These are phyloP conservation scores for Syzygium jambos DNA, from an alignment of 345 rosid species.

Conservation along the genomic window DNA sequence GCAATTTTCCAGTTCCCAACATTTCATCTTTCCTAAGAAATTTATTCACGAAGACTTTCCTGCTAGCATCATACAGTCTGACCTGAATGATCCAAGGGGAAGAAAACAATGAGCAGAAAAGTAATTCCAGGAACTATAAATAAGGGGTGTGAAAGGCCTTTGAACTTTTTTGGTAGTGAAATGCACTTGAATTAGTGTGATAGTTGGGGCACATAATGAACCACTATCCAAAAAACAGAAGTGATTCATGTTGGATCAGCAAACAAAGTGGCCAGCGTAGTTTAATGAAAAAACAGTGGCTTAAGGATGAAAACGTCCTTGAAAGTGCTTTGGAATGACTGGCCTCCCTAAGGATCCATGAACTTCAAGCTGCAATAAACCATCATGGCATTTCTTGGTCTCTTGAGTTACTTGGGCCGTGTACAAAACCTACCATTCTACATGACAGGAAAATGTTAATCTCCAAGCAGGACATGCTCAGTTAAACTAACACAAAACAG, in stretches of 20 bases:
- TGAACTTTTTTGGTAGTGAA: neutral
- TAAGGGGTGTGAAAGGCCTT: neutral
- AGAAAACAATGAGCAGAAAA: neutral
- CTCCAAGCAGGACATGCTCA: neutral
- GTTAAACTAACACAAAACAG: neutral
- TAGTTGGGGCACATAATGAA: neutral
- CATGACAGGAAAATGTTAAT: neutral
- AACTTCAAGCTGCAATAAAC: slow-evolving; percentile 22
- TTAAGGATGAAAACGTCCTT: neutral
- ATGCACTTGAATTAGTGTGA: neutral
- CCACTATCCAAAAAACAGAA: neutral
- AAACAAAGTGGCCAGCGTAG: neutral
- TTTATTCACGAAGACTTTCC: slow-evolving; percentile 23
- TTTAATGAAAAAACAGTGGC: neutral
- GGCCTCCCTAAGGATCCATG: slow-evolving; percentile 26
- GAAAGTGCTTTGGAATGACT: slow-evolving; percentile 6
- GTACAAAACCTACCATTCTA: slow-evolving; percentile 54
- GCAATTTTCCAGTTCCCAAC: slow-evolving; percentile 33
- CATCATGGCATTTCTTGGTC: slow-evolving; percentile 60
- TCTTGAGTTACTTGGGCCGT: slow-evolving; percentile 45
- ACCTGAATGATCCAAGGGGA: slow-evolving; percentile 21
- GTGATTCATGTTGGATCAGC: neutral
- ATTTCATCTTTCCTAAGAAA: slow-evolving; percentile 44
- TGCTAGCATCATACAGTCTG: slow-evolving; percentile 41
- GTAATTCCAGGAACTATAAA: neutral